A percentile compares a stretch with the other conserved stretches of the same genome.
These are phyloP conservation scores for Trichopus zeylanicus DNA, from an alignment of 116 monocot species.

Conservation along the genomic window DNA sequence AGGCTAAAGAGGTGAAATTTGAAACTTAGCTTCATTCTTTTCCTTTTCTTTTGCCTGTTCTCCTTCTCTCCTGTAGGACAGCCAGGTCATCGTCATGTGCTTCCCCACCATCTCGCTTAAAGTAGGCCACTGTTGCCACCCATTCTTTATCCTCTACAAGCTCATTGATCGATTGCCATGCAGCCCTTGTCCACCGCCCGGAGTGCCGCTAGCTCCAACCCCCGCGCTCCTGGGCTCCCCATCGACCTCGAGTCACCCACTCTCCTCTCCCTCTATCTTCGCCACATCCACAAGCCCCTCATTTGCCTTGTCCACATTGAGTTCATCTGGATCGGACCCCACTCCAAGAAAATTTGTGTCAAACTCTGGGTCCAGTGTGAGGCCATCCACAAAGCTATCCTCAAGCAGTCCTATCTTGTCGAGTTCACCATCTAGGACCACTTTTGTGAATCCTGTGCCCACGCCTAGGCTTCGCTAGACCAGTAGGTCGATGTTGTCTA, in stretches of 20 bases:
- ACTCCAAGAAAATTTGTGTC: slow-evolving; percentile 74
- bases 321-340: slow-evolving; percentile 86
- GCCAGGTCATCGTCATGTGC: too few relatives aligned
- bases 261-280: slow-evolving; percentile 53
- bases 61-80: too few relatives aligned
- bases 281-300: slow-evolving; percentile 16
- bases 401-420: slow-evolving; percentile 61
- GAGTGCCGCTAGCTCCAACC: slow-evolving; percentile 79
- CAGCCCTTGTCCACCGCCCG: slow-evolving; percentile 55
- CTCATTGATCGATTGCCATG: too few relatives aligned
- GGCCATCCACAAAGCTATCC: slow-evolving; percentile 41
- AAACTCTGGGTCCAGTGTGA: slow-evolving; percentile 60
- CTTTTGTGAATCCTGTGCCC: slow-evolving; percentile 63
- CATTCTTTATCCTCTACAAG: too few relatives aligned
- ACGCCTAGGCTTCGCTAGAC: slow-evolving; percentile 46
- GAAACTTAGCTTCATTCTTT: too few relatives aligned
- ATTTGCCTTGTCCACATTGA: slow-evolving; percentile 60
- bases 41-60: too few relatives aligned
- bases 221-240: slow-evolving; percentile 54
- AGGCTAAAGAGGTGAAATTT: too few relatives aligned
- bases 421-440: slow-evolving; percentile 62
- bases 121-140: too few relatives aligned
- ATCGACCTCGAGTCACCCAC: slow-evolving; percentile 62
- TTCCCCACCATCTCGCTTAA: too few relatives aligned
- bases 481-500: slow-evolving; percentile 87